Base-by-base conservation (phyloP, 768 basidiomycete species). In the Scleroderma citrinum region DNA sequence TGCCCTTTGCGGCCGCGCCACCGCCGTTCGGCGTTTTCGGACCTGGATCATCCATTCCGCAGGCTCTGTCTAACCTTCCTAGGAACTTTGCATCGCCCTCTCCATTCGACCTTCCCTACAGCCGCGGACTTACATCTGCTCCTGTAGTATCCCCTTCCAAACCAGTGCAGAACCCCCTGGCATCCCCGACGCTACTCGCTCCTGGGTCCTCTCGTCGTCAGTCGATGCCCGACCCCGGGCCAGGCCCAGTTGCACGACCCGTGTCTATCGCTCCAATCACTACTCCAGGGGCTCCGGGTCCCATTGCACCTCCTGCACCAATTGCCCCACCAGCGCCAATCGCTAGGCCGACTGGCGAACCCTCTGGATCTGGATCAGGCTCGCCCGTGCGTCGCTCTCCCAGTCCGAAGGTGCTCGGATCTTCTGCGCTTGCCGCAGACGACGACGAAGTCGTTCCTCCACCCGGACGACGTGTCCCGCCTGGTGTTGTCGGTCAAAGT, bases 381-480 rank as follows among this genome's bases (percentile, higher is more conserved):
- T 87, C 85, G 1, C 76, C 78, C 11, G 67, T 66, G 16, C 69
- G 72, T 39, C 71, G 75, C 10, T 75, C 77, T 31, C 74, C 76
- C 4, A 77, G 76, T 51, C 77, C 77, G 8, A 89, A 88, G 60
- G 68, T 82, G 31, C 71, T 89, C 7, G 88, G 88, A 12, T 89
- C 87, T 13, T 84, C 84, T 5, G 87, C 88, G 17, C 74, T 90
- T 17, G 79, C 82, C 3, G 79, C 86, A 13, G 87, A 88, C 51
- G 87, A 87, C 52, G 88, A 91, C 61, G 87, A 90, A 60, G 83
- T 89, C 11, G 77, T 90, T 14, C 67, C 74, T 35, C 67, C 75
- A 16, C 72, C 74, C 7, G 69, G 77, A 32, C 64, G 79, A 42
- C 69, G 77, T 7, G 65, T 63, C 35, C 69, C 62, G 1, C 65